Evolutionary conservation across 148 eudicot genomes (phyloP), one percentile per base, ranked within the genome.

Genomic region (Rhododendron molle): DNA sequence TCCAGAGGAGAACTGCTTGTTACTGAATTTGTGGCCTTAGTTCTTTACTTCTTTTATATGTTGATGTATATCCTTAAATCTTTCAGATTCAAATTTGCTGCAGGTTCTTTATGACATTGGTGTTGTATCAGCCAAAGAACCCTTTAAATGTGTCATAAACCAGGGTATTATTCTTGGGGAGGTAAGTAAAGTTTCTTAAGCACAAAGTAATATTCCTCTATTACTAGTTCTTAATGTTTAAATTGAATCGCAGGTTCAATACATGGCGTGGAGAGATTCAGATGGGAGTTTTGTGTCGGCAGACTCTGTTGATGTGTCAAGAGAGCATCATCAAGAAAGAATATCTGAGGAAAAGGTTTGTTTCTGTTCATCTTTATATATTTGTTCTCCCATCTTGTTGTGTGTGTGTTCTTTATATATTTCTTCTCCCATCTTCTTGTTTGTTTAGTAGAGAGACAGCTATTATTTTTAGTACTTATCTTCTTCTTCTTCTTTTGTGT

Each of bases 71-170:
- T 44, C 6, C 65, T 20, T 50, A 32, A 67, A 0, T 46, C 21
- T 28, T 73, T 78, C 30, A 73, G 71, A 86, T 40, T 56, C 40
- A 16, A 40, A 50, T 76, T 56, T 28, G 80, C 85, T 87, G 85
- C 93, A 97, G 99, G 99, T 97, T 90, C 95, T 97, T 47, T 95
- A 93, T 91, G 99, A 97, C 86, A 91, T 97, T 89, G 98, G 98
- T 87, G 93, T 90, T 67, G 99, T 97, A 76, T 95, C 99, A 58
- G 93, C 98, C 15, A 97, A 95, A 89, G 99, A 97, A 88, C 99
- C 99, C n/a, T 95, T 97, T 79, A 93, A 95, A 88, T 95, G 99
- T 86, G 99, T 97, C 83, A 95, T 97, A 91, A 97, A 97, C 90
- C 98, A 97, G 91, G 99, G 99, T 83, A 97, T 97, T 74, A 97